Evolutionary conservation across 495 filamentous ascomycete species (phyloP), one percentile per base, ranked within the genome.

Genomic region (Penicillium soppii): DNA sequence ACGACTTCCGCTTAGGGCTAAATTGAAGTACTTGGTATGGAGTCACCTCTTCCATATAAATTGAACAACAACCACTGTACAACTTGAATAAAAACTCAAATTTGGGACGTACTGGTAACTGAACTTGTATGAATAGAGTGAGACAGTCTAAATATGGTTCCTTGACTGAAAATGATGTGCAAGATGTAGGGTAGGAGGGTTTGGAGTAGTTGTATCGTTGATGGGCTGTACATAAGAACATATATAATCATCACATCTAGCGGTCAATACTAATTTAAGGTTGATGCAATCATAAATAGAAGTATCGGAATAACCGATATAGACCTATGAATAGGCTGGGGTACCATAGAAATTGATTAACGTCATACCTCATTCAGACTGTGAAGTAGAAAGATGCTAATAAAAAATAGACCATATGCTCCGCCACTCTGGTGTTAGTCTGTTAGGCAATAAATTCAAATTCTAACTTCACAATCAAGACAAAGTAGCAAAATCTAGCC

Each of bases 11-110:
- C 17, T 30, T 20, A n/a, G 7, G 8, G 12, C 35, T 39, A 19
- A 20, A 7, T 4, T n/a, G 23, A 48, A 26, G 2, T 39, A 29
- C 45, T 21, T 9, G 25, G 9, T 12, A n/a, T 1, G 3, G 23
- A 3, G 8, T 7, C 10, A 37, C 30, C 22, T 16, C 10, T 25
- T 5, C 16, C n/a, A 13, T 48, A 48, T 29, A 29, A 39, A 15
- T 13, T 22, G 35, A 29, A 7, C 44, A 17, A 33, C 6, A 23
- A 15, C n/a, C 21, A 2, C 12, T 7, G 36, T 40, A 26, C 21
- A 8, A 49, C 36, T 49, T 36, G 6, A 39, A 40, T 30, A 41
- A 25, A 49, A 48, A 25, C 13, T 49, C 23, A 40, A 30, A 19
- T 17, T 36, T 40, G 37, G 19, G 25, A 9, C 38, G 15, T 19